A percentile compares a stretch with the other conserved stretches of the same genome.
Conservation (phyloP, 331 rosid species). For the Telfairia occidentalis region DNA sequence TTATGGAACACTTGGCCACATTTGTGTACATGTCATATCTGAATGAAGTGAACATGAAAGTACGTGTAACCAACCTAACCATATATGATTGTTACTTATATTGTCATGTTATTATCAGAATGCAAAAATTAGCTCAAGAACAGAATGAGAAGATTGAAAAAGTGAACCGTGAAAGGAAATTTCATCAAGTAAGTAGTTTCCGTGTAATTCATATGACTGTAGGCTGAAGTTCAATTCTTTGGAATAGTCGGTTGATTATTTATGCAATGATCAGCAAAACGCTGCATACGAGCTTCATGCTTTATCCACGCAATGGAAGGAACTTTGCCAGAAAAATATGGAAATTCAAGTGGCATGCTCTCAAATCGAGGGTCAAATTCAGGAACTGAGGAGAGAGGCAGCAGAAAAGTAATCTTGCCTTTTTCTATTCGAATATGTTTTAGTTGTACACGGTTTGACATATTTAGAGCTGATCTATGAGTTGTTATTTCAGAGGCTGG, state of each 20-base stretch:
- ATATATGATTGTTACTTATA: background rate
- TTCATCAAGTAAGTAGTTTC: slow-evolving; percentile 63
- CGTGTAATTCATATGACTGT: background rate
- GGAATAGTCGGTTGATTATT: background rate
- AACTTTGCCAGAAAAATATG: slow-evolving; percentile 77
- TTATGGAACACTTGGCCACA: background rate
- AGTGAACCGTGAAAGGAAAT: slow-evolving; percentile 90
- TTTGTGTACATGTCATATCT: background rate
- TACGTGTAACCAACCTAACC: background rate
- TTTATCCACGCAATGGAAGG: slow-evolving; percentile 78
- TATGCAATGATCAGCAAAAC: slow-evolving; percentile 54
- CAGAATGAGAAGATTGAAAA: slow-evolving; percentile 67
- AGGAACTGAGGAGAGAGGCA: slow-evolving; percentile 57
- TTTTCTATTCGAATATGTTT: background rate
- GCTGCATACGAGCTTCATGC: slow-evolving; percentile 89
- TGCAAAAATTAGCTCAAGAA: slow-evolving; percentile 80
- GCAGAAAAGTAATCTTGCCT: slow-evolving; percentile 40
- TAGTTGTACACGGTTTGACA: slow-evolving; percentile 10
- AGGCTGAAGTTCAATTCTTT: slow-evolving; percentile 8
- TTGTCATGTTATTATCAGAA: slow-evolving; percentile 25
- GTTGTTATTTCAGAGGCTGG: slow-evolving; percentile 50
- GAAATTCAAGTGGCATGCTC: slow-evolving; percentile 71
- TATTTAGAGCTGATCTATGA: slow-evolving; percentile 11
- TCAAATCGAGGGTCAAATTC: slow-evolving; percentile 42
- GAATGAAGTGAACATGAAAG: background rate